Evolutionary conservation across 2,329 filamentous ascomycete genomes (phyloP).

Genomic region (Fusarium cicatricum): DNA sequence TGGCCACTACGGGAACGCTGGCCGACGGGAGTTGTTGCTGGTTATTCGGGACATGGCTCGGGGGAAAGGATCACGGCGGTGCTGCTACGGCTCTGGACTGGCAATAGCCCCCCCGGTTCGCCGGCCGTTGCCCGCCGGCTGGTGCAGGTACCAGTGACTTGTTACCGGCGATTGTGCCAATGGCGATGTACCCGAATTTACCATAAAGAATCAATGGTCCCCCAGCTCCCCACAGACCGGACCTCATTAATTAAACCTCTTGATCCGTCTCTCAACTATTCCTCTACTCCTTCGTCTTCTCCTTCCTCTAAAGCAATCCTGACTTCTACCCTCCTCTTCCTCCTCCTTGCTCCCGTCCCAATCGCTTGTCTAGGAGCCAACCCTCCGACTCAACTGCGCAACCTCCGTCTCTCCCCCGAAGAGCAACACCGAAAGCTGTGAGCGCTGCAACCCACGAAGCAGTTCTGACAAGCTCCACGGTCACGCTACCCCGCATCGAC

Average conservation of each 20-base stretch:
- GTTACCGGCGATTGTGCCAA: conserved; percentile 32
- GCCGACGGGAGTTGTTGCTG: conserved; percentile 22
- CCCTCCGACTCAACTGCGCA: conserved; percentile 20
- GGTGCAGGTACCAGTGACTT: conserved; percentile 40
- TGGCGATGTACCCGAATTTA: conserved; percentile 34
- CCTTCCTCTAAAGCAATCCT: conserved; percentile 5
- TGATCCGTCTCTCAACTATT: conserved; percentile 27
- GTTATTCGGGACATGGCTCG: conserved; percentile 41
- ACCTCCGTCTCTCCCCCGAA: conserved; percentile 19
- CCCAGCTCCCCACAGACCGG: conserved; percentile 36
- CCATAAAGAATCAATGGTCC: conserved; percentile 41
- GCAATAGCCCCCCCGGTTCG: conserved; percentile 39
- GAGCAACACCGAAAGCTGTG: conserved; percentile 40
- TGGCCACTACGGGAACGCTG: conserved; percentile 4
- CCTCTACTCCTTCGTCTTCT: conserved; percentile 16
- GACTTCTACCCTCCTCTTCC: neutral
- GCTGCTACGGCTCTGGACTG: conserved; percentile 22
- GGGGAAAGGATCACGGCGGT: conserved; percentile 43
- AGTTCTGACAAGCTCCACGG: conserved; percentile 41
- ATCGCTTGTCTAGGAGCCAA: neutral
- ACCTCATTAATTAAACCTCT: conserved; percentile 35
- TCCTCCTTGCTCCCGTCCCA: conserved; percentile 7
- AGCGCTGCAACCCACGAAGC: conserved; percentile 37
- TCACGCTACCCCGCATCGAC: conserved; percentile 41
- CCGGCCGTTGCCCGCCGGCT: conserved; percentile 38